Base-by-base conservation (phyloP, 2,329 filamentous ascomycete species). In the Macrophomina phaseolina region DNA sequence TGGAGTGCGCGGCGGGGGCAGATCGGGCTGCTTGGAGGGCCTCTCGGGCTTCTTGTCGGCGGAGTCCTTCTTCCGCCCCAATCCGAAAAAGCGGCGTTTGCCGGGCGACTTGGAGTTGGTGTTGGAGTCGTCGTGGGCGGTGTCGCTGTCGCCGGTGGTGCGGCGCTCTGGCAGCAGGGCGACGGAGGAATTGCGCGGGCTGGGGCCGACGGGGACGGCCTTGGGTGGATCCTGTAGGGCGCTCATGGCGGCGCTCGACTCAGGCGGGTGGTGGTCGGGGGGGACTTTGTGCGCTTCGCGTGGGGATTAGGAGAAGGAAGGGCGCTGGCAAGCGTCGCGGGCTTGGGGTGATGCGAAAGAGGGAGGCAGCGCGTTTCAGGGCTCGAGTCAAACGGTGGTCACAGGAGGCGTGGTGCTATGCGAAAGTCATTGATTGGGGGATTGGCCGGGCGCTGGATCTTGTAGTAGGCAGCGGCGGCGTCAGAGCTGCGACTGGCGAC, bases 61-160 rank as follows among this genome's bases (percentile, higher is more conserved):
- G 12, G 65, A 70, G 42, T 75, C 75, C 68, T 77, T 76, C 70
- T 76, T 78, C 69, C 77, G 75, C 60, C 73, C 73, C n/a, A 79
- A 67, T 16, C 74, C 76, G 14, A 79, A 71, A 23, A 80, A 68
- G 70, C 77, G 77, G 67, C 73, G 73, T 71, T 78, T 79, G 42
- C 73, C 75, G 66, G 48, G 64, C n/a, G 53, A 49, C 49, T 68
- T 67, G 42, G 52, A 36, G 6, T 52, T 58, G 16, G 42, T 16
- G 34, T 30, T 28, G 32, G 40, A 6, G 36, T 64, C 64, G 34
- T 63, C 58, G 45, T 77, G 77, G 23, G 66, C 62, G 32, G 69
- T 70, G 58, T 62, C 58, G 48, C 52, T 65, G 60, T 67, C 52
- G 23, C 51, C 66, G 42, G 45, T 46, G 52, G 32, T 45, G 48